phyloP scores from a whole-genome alignment of 129 eudicot species.

The Glebionis coronaria region DNA sequence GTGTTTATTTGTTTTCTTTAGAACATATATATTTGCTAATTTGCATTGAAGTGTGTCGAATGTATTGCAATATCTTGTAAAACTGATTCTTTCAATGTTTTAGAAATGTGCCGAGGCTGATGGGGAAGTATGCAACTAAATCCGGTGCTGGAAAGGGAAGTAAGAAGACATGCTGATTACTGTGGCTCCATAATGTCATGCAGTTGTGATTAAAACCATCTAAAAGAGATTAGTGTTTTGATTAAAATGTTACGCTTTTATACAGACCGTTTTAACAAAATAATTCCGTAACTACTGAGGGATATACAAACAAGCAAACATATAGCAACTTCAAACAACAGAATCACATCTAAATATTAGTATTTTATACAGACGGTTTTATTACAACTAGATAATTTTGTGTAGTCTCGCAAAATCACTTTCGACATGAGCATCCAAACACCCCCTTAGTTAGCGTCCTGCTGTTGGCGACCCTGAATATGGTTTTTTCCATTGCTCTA shows the following conservation, averaged over 20 bases:
- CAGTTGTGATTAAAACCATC: neutral
- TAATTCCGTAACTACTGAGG: neutral
- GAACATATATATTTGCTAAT: neutral
- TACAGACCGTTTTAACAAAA: neutral
- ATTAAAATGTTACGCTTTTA: neutral
- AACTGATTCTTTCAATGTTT: neutral
- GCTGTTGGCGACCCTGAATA: neutral
- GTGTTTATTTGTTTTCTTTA: neutral
- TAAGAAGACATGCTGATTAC: conserved; percentile 26
- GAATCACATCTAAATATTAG: no score
- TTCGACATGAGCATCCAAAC: neutral
- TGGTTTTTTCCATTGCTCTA: neutral
- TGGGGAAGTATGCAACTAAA: conserved; percentile 87
- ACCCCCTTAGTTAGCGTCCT: neutral
- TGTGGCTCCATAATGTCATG: conserved; percentile 6
- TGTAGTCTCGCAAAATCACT: neutral
- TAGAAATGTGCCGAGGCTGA: conserved; percentile 54
- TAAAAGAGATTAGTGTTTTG: conserved; percentile 4
- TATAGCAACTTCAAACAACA: no score
- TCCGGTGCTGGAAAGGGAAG: conserved; percentile 62
- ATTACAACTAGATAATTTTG: neutral
- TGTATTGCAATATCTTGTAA: neutral
- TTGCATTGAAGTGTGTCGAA: neutral
- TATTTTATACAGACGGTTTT: no score
- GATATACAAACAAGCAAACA: no score